Evolutionary conservation across 306 rosid genomes (phyloP).

Genomic region (Vigna hirtella): DNA sequence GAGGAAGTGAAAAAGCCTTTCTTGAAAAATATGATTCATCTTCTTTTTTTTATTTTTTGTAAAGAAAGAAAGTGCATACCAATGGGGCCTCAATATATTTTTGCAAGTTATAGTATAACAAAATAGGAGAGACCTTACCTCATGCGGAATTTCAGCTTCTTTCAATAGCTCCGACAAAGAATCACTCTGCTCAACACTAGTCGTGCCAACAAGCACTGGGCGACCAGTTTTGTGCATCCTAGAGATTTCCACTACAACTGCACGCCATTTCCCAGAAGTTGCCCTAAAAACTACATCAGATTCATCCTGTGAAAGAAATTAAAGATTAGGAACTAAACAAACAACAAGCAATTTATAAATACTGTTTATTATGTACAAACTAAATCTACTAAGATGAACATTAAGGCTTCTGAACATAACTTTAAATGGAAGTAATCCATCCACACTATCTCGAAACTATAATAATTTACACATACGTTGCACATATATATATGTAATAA

Average conservation of each 20-base stretch:
- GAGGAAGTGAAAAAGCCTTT: background rate
- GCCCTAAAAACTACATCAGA: slow-evolving; percentile 98
- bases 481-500: slow-evolving; percentile 26
- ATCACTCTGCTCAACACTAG: slow-evolving; percentile 98
- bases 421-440: slow-evolving; percentile 37
- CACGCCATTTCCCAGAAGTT: slow-evolving; percentile 91
- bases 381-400: background rate
- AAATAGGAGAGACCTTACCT: slow-evolving; percentile 58
- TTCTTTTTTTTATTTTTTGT: background rate
- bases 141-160: slow-evolving; percentile 89
- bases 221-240: slow-evolving; percentile 95
- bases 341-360: slow-evolving; percentile 30
- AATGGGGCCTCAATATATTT: background rate
- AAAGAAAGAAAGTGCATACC: background rate
- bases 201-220: slow-evolving; percentile 98
- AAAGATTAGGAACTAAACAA: slow-evolving; percentile 48
- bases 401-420: slow-evolving; percentile 4
- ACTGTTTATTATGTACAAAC: slow-evolving; percentile 16
- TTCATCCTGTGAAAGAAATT: slow-evolving; percentile 72
- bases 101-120: background rate
- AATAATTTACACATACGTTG: slow-evolving; percentile 1
- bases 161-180: slow-evolving; percentile 79
- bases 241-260: slow-evolving; percentile 96
- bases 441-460: slow-evolving; percentile 8
- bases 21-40: background rate